Evolutionary conservation across 2,329 filamentous ascomycete genomes (phyloP).

Genomic region (Penicillium sp.): DNA sequence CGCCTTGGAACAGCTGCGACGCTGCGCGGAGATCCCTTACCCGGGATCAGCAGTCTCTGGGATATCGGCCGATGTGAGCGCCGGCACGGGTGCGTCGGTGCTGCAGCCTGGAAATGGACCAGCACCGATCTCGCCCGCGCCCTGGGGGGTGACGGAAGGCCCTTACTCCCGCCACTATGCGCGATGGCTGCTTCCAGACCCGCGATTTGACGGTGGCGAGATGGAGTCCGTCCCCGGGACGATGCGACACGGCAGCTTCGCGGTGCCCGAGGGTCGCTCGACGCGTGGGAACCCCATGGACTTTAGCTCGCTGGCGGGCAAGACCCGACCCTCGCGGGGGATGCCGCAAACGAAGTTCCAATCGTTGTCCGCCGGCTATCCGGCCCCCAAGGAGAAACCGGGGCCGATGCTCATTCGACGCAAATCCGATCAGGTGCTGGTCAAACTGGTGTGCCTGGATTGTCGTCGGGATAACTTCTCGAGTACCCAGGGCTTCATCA

Average conservation of each 20-base stretch:
- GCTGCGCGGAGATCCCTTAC: constrained; percentile 87
- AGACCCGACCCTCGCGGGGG: constrained; percentile 53
- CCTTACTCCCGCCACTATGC: constrained; percentile 92
- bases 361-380: constrained; percentile 63
- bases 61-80: constrained; percentile 63
- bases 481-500: constrained; percentile 95
- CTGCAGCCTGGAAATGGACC: constrained; percentile 56
- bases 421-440: constrained; percentile 71
- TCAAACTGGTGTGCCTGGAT: constrained; percentile 84
- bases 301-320: constrained; percentile 43
- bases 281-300: constrained; percentile 71
- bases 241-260: constrained; percentile 32
- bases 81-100: constrained; percentile 67
- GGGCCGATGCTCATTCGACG: constrained; percentile 80
- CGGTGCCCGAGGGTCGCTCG: constrained; percentile 62
- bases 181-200: constrained; percentile 88
- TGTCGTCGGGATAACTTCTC: constrained; percentile 88
- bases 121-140: constrained; percentile 70
- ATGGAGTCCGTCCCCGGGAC: constrained; percentile 23
- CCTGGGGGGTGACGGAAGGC: constrained; percentile 85
- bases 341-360: constrained; percentile 61
- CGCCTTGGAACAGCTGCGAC: constrained; percentile 85
- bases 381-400: constrained; percentile 70
- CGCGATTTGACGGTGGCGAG: constrained; percentile 67
- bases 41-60: constrained; percentile 58